Evolutionary conservation across 345 rosid species (phyloP), one percentile per base, ranked within the genome.

Genomic region (Turnera subulata): DNA sequence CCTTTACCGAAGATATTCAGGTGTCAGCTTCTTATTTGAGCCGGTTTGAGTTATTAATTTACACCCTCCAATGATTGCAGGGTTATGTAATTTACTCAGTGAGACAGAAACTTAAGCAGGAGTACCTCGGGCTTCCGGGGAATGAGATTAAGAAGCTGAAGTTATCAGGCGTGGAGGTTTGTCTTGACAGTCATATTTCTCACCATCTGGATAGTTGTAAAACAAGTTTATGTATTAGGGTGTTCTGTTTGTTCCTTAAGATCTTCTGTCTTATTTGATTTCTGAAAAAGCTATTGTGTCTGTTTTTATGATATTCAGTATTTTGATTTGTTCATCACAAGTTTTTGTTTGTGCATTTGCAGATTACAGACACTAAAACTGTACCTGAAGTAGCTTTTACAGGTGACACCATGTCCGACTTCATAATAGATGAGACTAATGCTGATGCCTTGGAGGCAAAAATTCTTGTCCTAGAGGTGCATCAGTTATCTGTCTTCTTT

Each of bases 311-410:
- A n/a, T n/a, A n/a, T 14, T 15, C 25, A 15, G 44, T 53, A 25
- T 15, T 23, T 56, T 20, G 19, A 7, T 44, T 46, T 46, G 43
- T 10, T 17, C 42, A 6, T 45, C 7, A 15, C 14, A 19, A 12
- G 42, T 23, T 12, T 17, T 29, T 3, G 50, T 58, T 46, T 73
- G 18, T 69, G n/a, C n/a, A n/a, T n/a, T 69, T 60, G 52, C 88
- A 93, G 99, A 88, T 93, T 53, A 89, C 97, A 35, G 19, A 76
- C 65, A 83, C 84, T 39, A 56, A 64, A 21, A 80, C 81, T 46
- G 55, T 73, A 45, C 92, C 94, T 29, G 94, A 89, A 83, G 81
- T 93, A 49, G 96, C 99, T 52, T 93, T 93, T 76, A 93, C 97
- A 0, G 97, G 99, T 69, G 99, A 93, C 64, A 89, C 99, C 16